Evolutionary conservation across 441 rosid genomes (phyloP), one percentile per base, ranked within the genome.

Genomic region (Capsella rubella): DNA sequence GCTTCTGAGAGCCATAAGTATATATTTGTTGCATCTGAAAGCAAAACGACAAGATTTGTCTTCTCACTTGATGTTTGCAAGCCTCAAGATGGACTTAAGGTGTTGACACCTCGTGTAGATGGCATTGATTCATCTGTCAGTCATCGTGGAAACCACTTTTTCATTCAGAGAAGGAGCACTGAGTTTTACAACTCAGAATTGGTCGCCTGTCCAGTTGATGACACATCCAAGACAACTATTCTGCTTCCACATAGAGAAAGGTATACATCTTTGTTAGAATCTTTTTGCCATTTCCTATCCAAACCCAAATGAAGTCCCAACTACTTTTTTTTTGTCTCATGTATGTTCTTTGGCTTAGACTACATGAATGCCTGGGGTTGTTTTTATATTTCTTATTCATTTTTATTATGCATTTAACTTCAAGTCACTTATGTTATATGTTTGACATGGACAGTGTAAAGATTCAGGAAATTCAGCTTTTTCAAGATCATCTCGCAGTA

Each of bases 131-230:
- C 86, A 25, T 79, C 86, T 5, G 97, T 74, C 21, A 82, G 92
- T 74, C 97, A 92, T 82, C 85, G 96, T 25, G 99, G 96, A 77
- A 84, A 86, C 69, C 91, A 92, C 79, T 94, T 94, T 77, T 87
- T 89, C 72, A 84, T 94, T 59, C 81, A 49, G 79, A 83, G 86
- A 77, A 85, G 99, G 71, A 94, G 87, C 67, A 84, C 82, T 51
- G 86, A 87, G 63, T 82, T 84, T 76, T 94, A 86, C 88, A 94
- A 92, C 75, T 92, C 99, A 32, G 93, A 92, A 74, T 21, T 94
- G 28, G 52, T 94, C 40, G 93, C 89, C 50, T 92, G 96, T 71
- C 81, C 89, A 6, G 77, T 92, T 69, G 82, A 88, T 71, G 79
- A 90, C 49, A 66, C 79, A 60, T 85, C 91, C 13, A 85, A 82